These are phyloP conservation scores for Chenopodium berlandieri DNA, from an alignment of 148 eudicot genomes.

Conservation along the genomic window DNA sequence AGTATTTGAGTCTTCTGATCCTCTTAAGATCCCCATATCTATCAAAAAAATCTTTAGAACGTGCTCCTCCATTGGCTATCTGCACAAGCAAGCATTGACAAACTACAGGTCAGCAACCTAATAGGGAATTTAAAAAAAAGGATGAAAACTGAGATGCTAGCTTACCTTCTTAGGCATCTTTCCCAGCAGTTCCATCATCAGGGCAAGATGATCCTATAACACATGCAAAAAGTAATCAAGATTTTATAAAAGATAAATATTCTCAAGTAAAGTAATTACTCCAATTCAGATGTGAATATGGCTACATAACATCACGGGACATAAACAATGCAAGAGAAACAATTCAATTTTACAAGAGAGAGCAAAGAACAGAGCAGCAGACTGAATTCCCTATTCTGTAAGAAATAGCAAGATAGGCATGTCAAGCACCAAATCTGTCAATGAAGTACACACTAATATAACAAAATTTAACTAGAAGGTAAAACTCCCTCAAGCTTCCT, in stretches of 20 bases:
- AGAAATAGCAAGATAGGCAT: not conserved
- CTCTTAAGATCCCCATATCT: slow-evolving; percentile 90
- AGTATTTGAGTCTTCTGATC: slow-evolving; percentile 80
- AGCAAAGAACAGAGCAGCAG: too few relatives aligned
- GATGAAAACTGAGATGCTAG: not conserved
- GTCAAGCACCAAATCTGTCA: not conserved
- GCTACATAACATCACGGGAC: not conserved
- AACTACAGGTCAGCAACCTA: not conserved
- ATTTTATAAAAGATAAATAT: not conserved
- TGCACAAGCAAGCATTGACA: slow-evolving; percentile 32
- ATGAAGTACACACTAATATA: not conserved
- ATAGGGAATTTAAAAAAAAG: not conserved
- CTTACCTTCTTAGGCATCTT: slow-evolving; percentile 95
- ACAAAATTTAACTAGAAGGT: not conserved
- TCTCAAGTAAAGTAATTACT: not conserved
- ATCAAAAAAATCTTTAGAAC: slow-evolving; percentile 87
- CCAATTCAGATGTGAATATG: not conserved
- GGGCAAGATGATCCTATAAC: slow-evolving; percentile 92
- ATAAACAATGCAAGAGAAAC: not conserved
- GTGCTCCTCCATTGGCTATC: slow-evolving; percentile 75
- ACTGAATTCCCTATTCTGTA: too few relatives aligned
- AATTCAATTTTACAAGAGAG: not conserved
- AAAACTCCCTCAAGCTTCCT: not conserved
- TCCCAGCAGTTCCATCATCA: slow-evolving; percentile 95
- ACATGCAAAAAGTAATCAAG: not conserved